Conservation (phyloP, 2,329 filamentous ascomycete genomes). For the Aspergillus bombycis region DNA sequence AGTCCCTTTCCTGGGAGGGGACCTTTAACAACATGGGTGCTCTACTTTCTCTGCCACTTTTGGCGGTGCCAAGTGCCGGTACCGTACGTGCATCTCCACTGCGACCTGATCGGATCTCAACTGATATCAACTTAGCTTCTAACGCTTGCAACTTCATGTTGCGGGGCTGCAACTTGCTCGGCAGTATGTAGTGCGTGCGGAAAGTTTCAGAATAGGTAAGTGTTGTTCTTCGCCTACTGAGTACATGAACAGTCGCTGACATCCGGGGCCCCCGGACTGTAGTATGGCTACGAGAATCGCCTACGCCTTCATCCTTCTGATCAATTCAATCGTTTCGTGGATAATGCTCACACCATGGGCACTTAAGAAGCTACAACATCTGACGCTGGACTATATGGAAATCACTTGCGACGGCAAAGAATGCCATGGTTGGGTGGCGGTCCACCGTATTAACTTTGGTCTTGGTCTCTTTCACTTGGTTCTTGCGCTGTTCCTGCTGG, state of each 20-base stretch:
- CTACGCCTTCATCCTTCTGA: constrained; percentile 88
- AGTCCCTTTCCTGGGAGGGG: background rate
- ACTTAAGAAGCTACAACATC: constrained; percentile 88
- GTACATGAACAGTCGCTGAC: constrained; percentile 26
- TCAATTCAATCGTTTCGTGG: constrained; percentile 98
- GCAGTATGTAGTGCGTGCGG: constrained; percentile 94
- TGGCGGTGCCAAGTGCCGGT: constrained; percentile 83
- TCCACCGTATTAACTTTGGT: constrained; percentile 97
- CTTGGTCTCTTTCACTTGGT: constrained; percentile 92
- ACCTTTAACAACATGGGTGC: constrained; percentile 71
- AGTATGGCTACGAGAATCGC: constrained; percentile 97
- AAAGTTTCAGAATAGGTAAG: constrained; percentile 91
- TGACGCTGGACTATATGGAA: constrained; percentile 93
- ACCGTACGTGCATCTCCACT: constrained; percentile 64
- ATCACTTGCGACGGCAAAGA: constrained; percentile 89
- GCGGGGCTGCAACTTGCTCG: constrained; percentile 93
- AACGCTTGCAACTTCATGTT: constrained; percentile 85
- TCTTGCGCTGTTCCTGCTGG: constrained; percentile 80
- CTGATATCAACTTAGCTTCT: constrained; percentile 58
- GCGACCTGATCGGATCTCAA: background rate
- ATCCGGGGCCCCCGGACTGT: constrained; percentile 7
- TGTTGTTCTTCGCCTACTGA: constrained; percentile 5
- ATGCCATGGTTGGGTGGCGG: constrained; percentile 94
- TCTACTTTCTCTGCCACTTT: constrained; percentile 82
- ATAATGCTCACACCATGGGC: constrained; percentile 99